Conservation (phyloP, 108 stramenopile genomes). For the Nitzschia sp. region DNA sequence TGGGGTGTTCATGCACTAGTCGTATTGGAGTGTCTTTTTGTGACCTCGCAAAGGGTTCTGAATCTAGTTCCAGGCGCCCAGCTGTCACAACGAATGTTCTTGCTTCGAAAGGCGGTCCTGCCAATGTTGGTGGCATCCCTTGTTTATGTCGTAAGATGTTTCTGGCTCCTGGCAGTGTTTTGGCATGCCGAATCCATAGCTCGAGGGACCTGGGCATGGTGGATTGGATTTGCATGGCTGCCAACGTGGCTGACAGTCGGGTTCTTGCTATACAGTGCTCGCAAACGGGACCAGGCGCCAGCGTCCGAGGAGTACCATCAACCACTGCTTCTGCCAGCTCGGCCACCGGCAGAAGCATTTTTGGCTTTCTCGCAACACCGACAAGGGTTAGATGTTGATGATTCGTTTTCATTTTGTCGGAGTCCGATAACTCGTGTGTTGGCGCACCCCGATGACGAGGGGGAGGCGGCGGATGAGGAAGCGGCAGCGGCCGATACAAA, state of each 20-base stretch:
- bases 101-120: constrained; percentile 23
- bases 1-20: constrained; percentile 30
- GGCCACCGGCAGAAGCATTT: constrained; percentile 40
- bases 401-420: constrained; percentile 30
- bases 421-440: constrained; percentile 14
- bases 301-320: constrained; percentile 4
- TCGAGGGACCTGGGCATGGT: constrained; percentile 32
- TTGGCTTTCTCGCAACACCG: constrained; percentile 24
- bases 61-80: constrained; percentile 15
- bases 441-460: neutral
- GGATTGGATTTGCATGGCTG: constrained; percentile 31
- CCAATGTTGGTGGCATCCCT: constrained; percentile 27
- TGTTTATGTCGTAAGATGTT: constrained; percentile 6
- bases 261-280: constrained; percentile 28
- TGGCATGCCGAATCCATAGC: neutral
- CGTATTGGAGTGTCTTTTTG: constrained; percentile 14
- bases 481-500: neutral
- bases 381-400: constrained; percentile 20
- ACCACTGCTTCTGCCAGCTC: constrained; percentile 18
- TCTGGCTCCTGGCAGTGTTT: constrained; percentile 20
- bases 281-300: constrained; percentile 30
- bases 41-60: constrained; percentile 28
- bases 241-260: constrained; percentile 20
- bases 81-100: neutral
- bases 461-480: constrained; percentile 6